These are phyloP conservation scores for Carex myosuroides DNA, from an alignment of 176 grass and related monocot species.

Conservation along the genomic window DNA sequence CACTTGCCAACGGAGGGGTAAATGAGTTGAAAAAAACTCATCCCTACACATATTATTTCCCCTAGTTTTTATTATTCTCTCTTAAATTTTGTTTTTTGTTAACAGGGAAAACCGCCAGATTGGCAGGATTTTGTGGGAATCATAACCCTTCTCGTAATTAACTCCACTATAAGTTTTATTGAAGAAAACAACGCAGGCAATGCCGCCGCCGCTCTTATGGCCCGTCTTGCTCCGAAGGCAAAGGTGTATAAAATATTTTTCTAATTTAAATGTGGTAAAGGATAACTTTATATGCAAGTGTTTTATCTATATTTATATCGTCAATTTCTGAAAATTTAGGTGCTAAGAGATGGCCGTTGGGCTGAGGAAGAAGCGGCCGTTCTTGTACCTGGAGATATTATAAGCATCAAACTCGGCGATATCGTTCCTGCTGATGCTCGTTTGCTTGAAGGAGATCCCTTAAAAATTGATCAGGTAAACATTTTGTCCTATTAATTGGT, in stretches of 20 bases:
- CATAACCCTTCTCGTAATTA: slow-evolving; percentile 77
- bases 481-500: not conserved
- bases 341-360: slow-evolving; percentile 79
- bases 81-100: not conserved
- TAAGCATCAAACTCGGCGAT: slow-evolving; percentile 68
- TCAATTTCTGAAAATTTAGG: slow-evolving; percentile 29
- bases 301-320: not conserved
- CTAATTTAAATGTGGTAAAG: not conserved
- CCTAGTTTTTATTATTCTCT: not conserved
- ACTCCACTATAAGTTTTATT: slow-evolving; percentile 84
- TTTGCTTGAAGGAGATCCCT: slow-evolving; percentile 60
- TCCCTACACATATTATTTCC: not conserved
- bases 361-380: slow-evolving; percentile 46
- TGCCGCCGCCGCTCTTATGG: slow-evolving; percentile 79
- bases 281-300: not conserved
- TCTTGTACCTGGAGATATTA: slow-evolving; percentile 59
- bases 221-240: slow-evolving; percentile 73
- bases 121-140: slow-evolving; percentile 92
- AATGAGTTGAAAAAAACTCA: not conserved
- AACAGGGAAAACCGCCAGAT: slow-evolving; percentile 77
- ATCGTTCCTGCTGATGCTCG: slow-evolving; percentile 63
- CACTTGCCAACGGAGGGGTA: slow-evolving; percentile 75
- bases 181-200: slow-evolving; percentile 95
- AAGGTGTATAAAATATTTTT: slow-evolving; percentile 37
- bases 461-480: slow-evolving; percentile 71